These are phyloP conservation scores for Penicillium maclennaniae DNA, from an alignment of 495 filamentous ascomycete genomes.

Conservation along the genomic window DNA sequence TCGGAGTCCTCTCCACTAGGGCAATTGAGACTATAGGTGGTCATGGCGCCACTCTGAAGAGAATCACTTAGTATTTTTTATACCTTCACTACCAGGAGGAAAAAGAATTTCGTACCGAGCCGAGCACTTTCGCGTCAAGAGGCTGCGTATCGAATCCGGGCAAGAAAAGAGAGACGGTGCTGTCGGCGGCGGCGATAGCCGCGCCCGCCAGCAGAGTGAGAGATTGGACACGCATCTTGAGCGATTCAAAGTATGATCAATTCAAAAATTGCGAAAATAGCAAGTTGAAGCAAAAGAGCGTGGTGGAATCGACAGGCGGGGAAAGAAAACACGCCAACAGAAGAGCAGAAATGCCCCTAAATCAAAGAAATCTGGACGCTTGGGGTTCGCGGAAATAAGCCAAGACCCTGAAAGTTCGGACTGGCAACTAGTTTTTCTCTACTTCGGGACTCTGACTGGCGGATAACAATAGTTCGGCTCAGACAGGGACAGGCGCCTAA, in stretches of 20 bases:
- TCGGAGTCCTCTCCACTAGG: background rate
- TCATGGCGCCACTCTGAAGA: constrained; percentile 10
- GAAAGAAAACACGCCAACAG: too few species aligned
- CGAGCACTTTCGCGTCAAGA: constrained; percentile 8
- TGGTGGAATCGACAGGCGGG: background rate
- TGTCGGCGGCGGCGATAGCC: constrained; percentile 5
- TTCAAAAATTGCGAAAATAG: background rate
- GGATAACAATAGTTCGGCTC: background rate
- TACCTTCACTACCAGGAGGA: too few species aligned
- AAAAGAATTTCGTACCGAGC: constrained; percentile 5
- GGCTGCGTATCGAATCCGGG: constrained; percentile 11
- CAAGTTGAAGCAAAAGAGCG: background rate
- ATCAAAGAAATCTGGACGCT: background rate
- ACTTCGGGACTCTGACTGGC: background rate
- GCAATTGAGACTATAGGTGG: constrained; percentile 12
- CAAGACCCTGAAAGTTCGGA: background rate
- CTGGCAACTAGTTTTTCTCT: background rate
- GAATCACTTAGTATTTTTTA: background rate
- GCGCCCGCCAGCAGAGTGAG: constrained; percentile 14
- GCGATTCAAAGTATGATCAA: background rate
- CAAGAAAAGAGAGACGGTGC: constrained; percentile 15
- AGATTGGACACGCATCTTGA: constrained; percentile 13
- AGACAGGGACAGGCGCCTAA: background rate
- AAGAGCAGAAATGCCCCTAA: background rate
- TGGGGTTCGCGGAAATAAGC: background rate